phyloP scores from a whole-genome alignment of 805 yeast genomes.

The Ogataea trehalophila region DNA sequence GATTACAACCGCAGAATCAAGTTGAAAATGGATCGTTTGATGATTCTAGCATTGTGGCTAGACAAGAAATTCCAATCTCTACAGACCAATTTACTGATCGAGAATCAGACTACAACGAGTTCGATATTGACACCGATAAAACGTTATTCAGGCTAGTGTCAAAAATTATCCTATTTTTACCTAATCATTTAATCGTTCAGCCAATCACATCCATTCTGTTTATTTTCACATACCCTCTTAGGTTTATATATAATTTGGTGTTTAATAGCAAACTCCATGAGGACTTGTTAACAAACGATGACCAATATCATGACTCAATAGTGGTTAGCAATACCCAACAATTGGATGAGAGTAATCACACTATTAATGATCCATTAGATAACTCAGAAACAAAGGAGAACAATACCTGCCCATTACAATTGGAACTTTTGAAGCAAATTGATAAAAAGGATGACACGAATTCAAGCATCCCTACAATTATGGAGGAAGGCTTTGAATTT shows the following conservation, averaged over 20 bases:
- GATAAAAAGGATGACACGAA: constrained; percentile 1
- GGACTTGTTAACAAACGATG: not conserved
- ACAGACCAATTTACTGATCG: constrained; percentile 6
- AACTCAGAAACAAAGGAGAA: not conserved
- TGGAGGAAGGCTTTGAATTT: constrained; percentile 33
- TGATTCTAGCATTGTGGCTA: constrained; percentile 20
- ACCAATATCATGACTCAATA: not conserved
- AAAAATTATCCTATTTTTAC: constrained; percentile 39
- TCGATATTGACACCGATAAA: constrained; percentile 6
- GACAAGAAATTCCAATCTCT: constrained; percentile 11
- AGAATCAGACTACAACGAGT: constrained; percentile 14
- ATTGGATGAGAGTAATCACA: too few species aligned
- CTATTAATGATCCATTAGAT: not conserved
- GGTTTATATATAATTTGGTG: constrained; percentile 27
- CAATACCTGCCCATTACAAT: not conserved
- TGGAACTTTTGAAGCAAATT: not conserved
- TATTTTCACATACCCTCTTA: constrained; percentile 53
- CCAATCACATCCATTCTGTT: constrained; percentile 49
- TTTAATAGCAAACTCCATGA: not conserved
- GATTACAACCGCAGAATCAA: not conserved
- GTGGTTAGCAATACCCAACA: too few species aligned
- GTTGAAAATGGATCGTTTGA: constrained; percentile 1
- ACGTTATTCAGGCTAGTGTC: constrained; percentile 18
- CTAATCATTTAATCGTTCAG: constrained; percentile 44
- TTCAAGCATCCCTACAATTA: constrained; percentile 24